These are phyloP conservation scores for Fusarium sp. DNA, from an alignment of 2,329 filamentous ascomycete species.

Conservation along the genomic window DNA sequence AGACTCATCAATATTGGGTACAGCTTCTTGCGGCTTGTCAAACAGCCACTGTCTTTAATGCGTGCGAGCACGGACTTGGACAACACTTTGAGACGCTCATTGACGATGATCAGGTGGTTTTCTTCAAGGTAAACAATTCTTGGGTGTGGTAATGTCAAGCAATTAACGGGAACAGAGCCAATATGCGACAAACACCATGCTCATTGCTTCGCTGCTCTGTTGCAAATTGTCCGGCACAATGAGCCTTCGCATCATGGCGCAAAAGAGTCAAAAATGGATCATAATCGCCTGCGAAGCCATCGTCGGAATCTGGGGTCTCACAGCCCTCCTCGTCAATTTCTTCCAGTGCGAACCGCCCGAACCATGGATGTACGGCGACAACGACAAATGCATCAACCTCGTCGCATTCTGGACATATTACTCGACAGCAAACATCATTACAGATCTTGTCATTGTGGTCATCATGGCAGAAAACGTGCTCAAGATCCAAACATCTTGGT, in stretches of 20 bases:
- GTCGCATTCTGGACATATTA: constrained; percentile 45
- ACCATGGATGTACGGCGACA: constrained; percentile 46
- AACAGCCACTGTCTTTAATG: constrained; percentile 36
- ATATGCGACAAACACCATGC: constrained; percentile 45
- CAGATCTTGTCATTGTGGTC: constrained; percentile 45
- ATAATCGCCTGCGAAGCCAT: constrained; percentile 36
- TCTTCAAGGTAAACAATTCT: constrained; percentile 43
- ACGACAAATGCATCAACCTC: constrained; percentile 38
- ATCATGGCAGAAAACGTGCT: constrained; percentile 47
- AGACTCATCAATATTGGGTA: background rate
- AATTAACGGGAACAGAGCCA: constrained; percentile 38
- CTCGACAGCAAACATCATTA: constrained; percentile 47
- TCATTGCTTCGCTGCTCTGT: constrained; percentile 43
- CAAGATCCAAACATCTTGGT: constrained; percentile 46
- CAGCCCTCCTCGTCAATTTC: constrained; percentile 42
- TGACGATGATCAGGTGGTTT: constrained; percentile 20
- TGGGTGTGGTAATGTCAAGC: background rate
- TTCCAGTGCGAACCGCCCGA: constrained; percentile 45
- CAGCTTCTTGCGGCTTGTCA: constrained; percentile 41
- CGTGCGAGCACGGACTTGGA: constrained; percentile 43
- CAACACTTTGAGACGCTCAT: constrained; percentile 34
- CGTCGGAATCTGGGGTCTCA: constrained; percentile 41
- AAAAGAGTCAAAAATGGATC: constrained; percentile 38
- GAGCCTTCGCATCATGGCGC: constrained; percentile 43
- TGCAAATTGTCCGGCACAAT: constrained; percentile 47